Base-by-base conservation (phyloP, 2,329 filamentous ascomycete genomes). In the Hortaea werneckii region DNA sequence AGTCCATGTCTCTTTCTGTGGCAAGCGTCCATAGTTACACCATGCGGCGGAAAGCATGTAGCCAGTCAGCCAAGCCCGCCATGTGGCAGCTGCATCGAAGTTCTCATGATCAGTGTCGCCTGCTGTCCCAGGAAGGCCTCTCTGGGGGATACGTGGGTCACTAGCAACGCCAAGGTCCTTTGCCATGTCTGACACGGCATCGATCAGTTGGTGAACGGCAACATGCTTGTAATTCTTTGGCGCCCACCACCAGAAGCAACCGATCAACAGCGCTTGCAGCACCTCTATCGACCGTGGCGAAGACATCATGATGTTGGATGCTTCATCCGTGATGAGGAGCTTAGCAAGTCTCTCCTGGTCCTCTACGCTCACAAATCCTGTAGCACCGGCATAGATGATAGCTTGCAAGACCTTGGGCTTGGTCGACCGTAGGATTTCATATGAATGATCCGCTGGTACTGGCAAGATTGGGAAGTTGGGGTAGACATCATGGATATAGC, bases 401-500 rank as follows among this genome's bases (percentile, higher is more conserved):
- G 43, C 43, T 12, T 34, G 43, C n/a, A 45, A 27, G 6, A 45
- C 37, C 11, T 8, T 11, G 6, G 43, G 43, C 26, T 26, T n/a
- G 6, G 13, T 32, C 6, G 37, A 41, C 30, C 43, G 43, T n/a
- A 45, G 6, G 9, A 13, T 37, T n/a, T 45, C 43, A 6, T 41
- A 27, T 4, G 13, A 5, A 12, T 28, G 11, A 13, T 45, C 28
- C 9, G 44, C 29, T 6, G 27, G 11, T 20, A 45, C 6, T n/a
- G 43, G 43, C 8, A 45, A 9, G 9, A 35, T 27, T 9, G 43
- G 37, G 20, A 45, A 55, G 6, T 47, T 34, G 5, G 54, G 49
- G 6, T 50, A 42, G 9, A 55, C 45, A 6, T 53, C 51, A 4
- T 40, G 46, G 26, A 49, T n/a, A 40, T 59, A 61, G 29, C 49